Evolutionary conservation across 805 yeast species (phyloP).

Genomic region (Myxozyma udenii): DNA sequence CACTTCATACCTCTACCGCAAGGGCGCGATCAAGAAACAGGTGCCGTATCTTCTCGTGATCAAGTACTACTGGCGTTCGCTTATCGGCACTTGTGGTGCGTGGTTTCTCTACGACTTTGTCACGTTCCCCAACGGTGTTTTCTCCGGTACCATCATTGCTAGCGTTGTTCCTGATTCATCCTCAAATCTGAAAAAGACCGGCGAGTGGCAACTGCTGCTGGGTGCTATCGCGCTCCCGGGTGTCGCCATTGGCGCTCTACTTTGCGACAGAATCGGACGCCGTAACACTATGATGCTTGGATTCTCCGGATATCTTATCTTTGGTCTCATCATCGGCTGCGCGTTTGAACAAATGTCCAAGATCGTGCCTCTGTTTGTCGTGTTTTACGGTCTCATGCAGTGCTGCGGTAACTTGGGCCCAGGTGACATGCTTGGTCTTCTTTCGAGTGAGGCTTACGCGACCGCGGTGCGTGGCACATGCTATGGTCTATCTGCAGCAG

Average conservation of each 20-base stretch:
- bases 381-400: slow-evolving; percentile 72
- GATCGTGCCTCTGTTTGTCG: slow-evolving; percentile 61
- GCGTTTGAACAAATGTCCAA: slow-evolving; percentile 55
- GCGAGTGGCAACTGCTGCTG: slow-evolving; percentile 70
- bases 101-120: slow-evolving; percentile 83
- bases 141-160: slow-evolving; percentile 59
- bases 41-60: slow-evolving; percentile 60
- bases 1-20: slow-evolving; percentile 60
- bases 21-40: slow-evolving; percentile 56
- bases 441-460: slow-evolving; percentile 65
- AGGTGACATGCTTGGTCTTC: slow-evolving; percentile 69
- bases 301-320: slow-evolving; percentile 64
- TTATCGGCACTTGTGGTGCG: slow-evolving; percentile 67
- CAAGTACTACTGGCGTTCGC: slow-evolving; percentile 64
- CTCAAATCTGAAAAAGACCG: slow-evolving; percentile 52
- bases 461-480: slow-evolving; percentile 74
- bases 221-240: slow-evolving; percentile 71
- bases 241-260: slow-evolving; percentile 62
- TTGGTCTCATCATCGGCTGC: slow-evolving; percentile 44
- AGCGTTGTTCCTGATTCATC: slow-evolving; percentile 45
- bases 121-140: slow-evolving; percentile 74
- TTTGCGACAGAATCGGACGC: slow-evolving; percentile 65
- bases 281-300: slow-evolving; percentile 70
- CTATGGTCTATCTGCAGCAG: slow-evolving; percentile 73
- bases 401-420: slow-evolving; percentile 74